phyloP scores from a whole-genome alignment of 495 filamentous ascomycete species.

The Hapsidospora chrysogenum region DNA sequence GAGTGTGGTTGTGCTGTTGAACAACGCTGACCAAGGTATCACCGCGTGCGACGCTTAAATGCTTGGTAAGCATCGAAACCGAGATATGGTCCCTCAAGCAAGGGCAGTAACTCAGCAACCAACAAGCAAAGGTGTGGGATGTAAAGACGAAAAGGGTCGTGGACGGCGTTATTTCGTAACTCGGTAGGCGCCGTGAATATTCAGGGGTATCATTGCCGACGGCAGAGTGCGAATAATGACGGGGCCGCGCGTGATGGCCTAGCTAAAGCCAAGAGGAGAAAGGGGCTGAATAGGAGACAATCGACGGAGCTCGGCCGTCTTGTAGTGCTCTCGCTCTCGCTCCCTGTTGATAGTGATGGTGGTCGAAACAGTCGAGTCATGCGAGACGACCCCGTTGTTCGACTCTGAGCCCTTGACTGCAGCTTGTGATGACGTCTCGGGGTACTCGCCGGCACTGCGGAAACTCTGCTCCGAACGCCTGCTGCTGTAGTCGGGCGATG shows the following conservation, averaged over 20 bases:
- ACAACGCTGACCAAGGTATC: no score
- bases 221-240: conserved; percentile 1
- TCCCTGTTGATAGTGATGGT: conserved; percentile 25
- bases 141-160: conserved; percentile 4
- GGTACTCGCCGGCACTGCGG: not conserved
- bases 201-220: conserved; percentile 2
- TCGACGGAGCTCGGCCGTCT: conserved; percentile 24
- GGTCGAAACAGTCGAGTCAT: conserved; percentile 17
- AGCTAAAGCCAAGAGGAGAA: conserved; percentile 47
- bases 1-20: no score
- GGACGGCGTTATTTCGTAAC: conserved; percentile 5
- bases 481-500: conserved; percentile 34
- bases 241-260: no score
- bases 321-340: conserved; percentile 13
- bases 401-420: conserved; percentile 7
- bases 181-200: conserved; percentile 2
- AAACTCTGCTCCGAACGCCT: conserved; percentile 17
- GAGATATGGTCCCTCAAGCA: no score
- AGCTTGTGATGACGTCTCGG: not conserved
- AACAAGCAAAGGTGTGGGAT: not conserved
- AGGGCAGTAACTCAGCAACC: no score
- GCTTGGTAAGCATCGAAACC: no score
- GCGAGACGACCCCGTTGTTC: conserved; percentile 14
- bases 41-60: no score
- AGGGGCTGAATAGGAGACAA: conserved; percentile 59